Evolutionary conservation across 2,329 filamentous ascomycete species (phyloP), one percentile per base, ranked within the genome.

Genomic region (Epicoccum sorghinum): DNA sequence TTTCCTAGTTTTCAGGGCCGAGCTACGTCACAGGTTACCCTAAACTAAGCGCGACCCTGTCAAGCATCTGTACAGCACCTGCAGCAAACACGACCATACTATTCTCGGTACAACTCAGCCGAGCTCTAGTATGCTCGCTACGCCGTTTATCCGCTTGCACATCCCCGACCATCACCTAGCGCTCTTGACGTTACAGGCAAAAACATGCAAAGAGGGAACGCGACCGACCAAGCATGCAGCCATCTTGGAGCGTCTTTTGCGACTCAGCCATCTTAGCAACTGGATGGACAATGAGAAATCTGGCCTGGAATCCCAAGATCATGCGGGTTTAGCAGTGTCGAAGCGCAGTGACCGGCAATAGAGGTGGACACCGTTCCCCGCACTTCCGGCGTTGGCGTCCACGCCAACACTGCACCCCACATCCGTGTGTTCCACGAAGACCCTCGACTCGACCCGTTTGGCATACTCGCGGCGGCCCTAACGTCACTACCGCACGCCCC

Each of bases 361-460:
- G 43, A 13, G 42, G 27, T 35, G 13, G 14, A 29, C 24, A 14
- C 27, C 29, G 32, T 57, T 60, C 64, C 64, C 64, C 64, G 64
- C 64, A 65, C 59, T 57, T 54, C 32, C 38, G 29, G 33, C 57
- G 58, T 46, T 64, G 62, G 62, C 32, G 46, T 62, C 55, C 54
- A 57, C 55, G 63, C 67, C 64, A 67, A 68, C 62, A 59, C 60
- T 70, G 69, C 64, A 71, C 70, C 70, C 69, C 70, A 73, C 69
- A 73, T 69, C 60, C 62, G 60, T 57, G 47, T 58, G 44, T 61
- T 63, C 63, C 61, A 65, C 60, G 52, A 60, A 47, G 45, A 23
- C 27, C 18, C 37, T 55, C 9, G 46, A 42, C 39, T 14, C 14
- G 3, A 23, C 33, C 8, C 33, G 22, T 41, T 48, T 40, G 22